These are phyloP conservation scores for Claviceps digitariae DNA, from an alignment of 2,329 filamentous ascomycete genomes.

Conservation along the genomic window DNA sequence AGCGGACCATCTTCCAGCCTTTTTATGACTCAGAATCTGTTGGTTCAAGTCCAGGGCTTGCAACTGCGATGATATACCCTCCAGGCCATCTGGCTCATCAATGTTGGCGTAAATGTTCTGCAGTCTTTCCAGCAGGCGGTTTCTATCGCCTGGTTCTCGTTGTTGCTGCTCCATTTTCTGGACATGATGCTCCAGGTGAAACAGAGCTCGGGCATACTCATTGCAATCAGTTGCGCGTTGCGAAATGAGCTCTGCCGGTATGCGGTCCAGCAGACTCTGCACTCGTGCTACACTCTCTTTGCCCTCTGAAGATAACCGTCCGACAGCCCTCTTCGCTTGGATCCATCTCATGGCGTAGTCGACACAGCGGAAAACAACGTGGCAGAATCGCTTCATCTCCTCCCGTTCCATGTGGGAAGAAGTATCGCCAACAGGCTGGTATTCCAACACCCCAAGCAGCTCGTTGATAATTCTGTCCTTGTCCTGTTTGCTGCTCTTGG, in stretches of 20 bases:
- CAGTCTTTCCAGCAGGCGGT: slow-evolving; percentile 59
- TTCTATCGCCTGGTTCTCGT: slow-evolving; percentile 36
- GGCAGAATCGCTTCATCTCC: slow-evolving; percentile 71
- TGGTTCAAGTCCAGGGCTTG: slow-evolving; percentile 83
- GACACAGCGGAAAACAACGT: slow-evolving; percentile 79
- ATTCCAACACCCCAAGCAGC: slow-evolving; percentile 58
- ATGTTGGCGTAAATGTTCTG: slow-evolving; percentile 96
- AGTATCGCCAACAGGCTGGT: slow-evolving; percentile 36
- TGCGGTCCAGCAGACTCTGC: slow-evolving; percentile 39
- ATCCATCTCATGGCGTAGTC: slow-evolving; percentile 90
- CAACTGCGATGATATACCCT: slow-evolving; percentile 82
- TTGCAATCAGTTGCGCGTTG: slow-evolving; percentile 83
- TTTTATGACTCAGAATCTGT: slow-evolving; percentile 83
- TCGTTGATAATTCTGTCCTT: slow-evolving; percentile 56
- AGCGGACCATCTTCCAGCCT: slow-evolving; percentile 84
- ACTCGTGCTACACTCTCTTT: slow-evolving; percentile 36
- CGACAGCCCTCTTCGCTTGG: slow-evolving; percentile 48
- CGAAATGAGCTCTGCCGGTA: slow-evolving; percentile 64
- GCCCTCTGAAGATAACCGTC: slow-evolving; percentile 21
- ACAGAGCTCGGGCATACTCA: slow-evolving; percentile 81
- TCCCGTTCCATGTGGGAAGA: slow-evolving; percentile 51
- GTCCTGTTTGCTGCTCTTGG: slow-evolving; percentile 45
- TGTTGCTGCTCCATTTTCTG: slow-evolving; percentile 32
- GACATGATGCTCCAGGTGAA: slow-evolving; percentile 89
- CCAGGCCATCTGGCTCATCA: slow-evolving; percentile 91